These are phyloP conservation scores for Neoboletus magnificus DNA, from an alignment of 768 basidiomycete species.

Conservation along the genomic window DNA sequence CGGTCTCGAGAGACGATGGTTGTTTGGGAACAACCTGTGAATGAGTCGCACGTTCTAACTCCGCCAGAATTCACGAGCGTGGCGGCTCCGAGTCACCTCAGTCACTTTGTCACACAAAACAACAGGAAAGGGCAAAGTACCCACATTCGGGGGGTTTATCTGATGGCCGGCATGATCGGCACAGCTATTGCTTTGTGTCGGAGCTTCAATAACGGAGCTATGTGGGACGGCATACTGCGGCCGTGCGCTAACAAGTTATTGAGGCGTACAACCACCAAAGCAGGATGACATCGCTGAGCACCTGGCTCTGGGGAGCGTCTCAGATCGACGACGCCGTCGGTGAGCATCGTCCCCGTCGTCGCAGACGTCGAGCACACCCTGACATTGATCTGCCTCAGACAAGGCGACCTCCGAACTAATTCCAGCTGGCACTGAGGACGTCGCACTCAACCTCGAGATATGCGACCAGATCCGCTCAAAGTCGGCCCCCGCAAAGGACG, in stretches of 20 bases:
- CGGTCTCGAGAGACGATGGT: conserved; percentile 28
- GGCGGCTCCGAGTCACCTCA: conserved; percentile 21
- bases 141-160: neutral
- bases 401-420: conserved; percentile 91
- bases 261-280: conserved; percentile 13
- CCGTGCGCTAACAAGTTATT: conserved; percentile 7
- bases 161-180: conserved; percentile 8
- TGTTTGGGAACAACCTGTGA: conserved; percentile 35
- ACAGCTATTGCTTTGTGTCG: conserved; percentile 7
- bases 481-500: conserved; percentile 76
- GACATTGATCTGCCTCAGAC: conserved; percentile 51
- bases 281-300: conserved; percentile 57
- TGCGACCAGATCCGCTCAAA: conserved; percentile 96
- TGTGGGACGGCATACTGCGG: conserved; percentile 19
- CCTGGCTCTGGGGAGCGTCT: conserved; percentile 77
- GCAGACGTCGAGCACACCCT: conserved; percentile 4
- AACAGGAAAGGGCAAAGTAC: neutral
- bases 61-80: conserved; percentile 29
- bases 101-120: conserved; percentile 11
- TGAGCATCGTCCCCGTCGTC: conserved; percentile 35
- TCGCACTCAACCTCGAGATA: conserved; percentile 91
- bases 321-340: conserved; percentile 83
- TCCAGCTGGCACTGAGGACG: conserved; percentile 82
- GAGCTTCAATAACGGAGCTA: conserved; percentile 19
- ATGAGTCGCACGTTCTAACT: conserved; percentile 31